Percentiles rank a stretch among this genome's conserved stretches.
Evolutionary conservation across 1,139 yeast species (phyloP).

Genomic region (Geotrichum reessii): DNA sequence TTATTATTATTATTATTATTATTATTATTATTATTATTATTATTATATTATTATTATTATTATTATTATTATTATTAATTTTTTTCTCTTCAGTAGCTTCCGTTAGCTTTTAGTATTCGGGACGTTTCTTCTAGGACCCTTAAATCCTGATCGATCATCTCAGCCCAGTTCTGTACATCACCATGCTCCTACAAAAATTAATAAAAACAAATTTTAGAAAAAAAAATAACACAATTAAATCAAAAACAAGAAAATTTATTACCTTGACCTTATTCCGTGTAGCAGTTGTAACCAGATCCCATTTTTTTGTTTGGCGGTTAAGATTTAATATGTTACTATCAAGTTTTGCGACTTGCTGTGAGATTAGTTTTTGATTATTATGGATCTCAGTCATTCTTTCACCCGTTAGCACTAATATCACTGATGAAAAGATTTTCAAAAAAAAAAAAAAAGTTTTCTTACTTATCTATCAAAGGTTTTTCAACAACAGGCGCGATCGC

Average conservation of each 20-base stretch:
- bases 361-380: slow-evolving; percentile 25
- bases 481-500: slow-evolving; percentile 26
- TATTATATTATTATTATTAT: no score
- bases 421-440: not conserved
- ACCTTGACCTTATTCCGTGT: slow-evolving; percentile 25
- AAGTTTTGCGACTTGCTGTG: slow-evolving; percentile 26
- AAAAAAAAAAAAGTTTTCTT: not conserved
- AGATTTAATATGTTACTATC: slow-evolving; percentile 21
- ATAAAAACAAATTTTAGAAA: not conserved
- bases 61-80: not conserved
- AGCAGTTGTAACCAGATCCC: slow-evolving; percentile 21
- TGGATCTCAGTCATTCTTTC: slow-evolving; percentile 26
- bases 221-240: not conserved
- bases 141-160: slow-evolving; percentile 45
- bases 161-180: slow-evolving; percentile 44
- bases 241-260: not conserved
- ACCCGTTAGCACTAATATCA: not conserved
- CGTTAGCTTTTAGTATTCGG: slow-evolving; percentile 15
- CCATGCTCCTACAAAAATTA: slow-evolving; percentile 31
- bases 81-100: slow-evolving; percentile 4
- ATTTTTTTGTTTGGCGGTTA: slow-evolving; percentile 22
- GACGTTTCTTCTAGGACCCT: slow-evolving; percentile 43
- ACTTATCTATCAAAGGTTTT: slow-evolving; percentile 26
- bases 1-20: no score
- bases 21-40: no score